Conservation (phyloP, 371 early-diverging fungal genomes). For the Saksenaea oblongispora region DNA sequence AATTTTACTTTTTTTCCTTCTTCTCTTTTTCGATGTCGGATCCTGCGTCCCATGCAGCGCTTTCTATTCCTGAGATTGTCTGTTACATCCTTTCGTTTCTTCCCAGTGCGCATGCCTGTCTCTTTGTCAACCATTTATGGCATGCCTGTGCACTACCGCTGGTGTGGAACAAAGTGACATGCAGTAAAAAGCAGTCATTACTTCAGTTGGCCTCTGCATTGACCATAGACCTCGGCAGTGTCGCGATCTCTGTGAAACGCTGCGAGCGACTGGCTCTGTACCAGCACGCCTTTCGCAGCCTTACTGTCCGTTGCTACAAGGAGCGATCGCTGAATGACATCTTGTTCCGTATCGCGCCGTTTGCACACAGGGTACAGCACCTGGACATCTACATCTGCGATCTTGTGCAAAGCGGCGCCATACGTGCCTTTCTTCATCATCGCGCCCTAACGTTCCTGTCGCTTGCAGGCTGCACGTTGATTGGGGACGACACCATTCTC, state of each 20-base stretch:
- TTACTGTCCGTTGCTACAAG: background rate
- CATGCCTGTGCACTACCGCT: constrained; percentile 12
- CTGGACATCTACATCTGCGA: constrained; percentile 36
- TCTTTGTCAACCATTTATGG: constrained; percentile 16
- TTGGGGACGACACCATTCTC: constrained; percentile 30
- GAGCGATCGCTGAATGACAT: background rate
- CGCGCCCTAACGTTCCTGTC: constrained; percentile 29
- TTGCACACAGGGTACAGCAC: background rate
- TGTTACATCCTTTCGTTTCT: background rate
- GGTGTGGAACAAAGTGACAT: background rate
- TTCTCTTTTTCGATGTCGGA: background rate
- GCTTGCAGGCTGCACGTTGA: constrained; percentile 43
- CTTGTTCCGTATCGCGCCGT: background rate
- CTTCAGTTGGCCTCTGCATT: background rate
- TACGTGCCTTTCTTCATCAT: constrained; percentile 22
- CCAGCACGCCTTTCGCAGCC: background rate
- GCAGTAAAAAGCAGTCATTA: background rate
- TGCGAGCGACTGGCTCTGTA: background rate
- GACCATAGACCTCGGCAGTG: background rate
- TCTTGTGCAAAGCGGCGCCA: constrained; percentile 24
- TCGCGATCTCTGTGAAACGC: background rate
- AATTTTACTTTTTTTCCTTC: background rate
- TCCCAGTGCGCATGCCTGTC: background rate
- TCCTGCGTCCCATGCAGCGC: background rate
- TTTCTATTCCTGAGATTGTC: background rate